Percentiles rank a stretch among this genome's conserved stretches.
Evolutionary conservation across 2,329 filamentous ascomycete genomes (phyloP).

Genomic region (Exophiala spinifera): DNA sequence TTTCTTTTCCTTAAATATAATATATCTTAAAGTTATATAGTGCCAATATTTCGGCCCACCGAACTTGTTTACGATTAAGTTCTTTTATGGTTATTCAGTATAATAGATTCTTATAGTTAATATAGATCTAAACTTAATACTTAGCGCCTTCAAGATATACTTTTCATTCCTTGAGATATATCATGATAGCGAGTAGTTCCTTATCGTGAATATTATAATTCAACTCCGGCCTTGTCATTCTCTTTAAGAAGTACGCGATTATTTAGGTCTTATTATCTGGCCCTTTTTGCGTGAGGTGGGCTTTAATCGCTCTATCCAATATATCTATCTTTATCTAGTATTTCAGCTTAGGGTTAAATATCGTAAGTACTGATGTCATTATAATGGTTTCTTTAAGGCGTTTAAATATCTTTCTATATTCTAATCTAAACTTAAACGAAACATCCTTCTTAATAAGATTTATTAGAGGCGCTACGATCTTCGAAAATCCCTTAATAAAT

Average conservation of each 20-base stretch:
- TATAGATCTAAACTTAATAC: slow-evolving; percentile 18
- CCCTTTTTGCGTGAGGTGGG: slow-evolving; percentile 9
- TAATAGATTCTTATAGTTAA: slow-evolving; percentile 22
- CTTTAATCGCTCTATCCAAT: slow-evolving; percentile 12
- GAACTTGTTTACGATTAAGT: slow-evolving; percentile 12
- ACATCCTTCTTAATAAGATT: slow-evolving; percentile 16
- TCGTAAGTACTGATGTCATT: slow-evolving; percentile 9
- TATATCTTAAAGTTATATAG: slow-evolving; percentile 19
- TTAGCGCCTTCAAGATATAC: slow-evolving; percentile 19
- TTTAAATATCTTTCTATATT: background rate
- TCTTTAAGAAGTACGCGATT: background rate
- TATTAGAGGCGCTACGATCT: slow-evolving; percentile 25
- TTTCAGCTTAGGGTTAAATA: slow-evolving; percentile 16
- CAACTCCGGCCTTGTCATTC: background rate
- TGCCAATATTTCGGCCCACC: slow-evolving; percentile 1
- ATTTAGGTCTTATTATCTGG: slow-evolving; percentile 8
- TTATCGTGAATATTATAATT: slow-evolving; percentile 21
- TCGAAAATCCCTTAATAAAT: slow-evolving; percentile 31
- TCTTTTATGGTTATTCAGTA: slow-evolving; percentile 16
- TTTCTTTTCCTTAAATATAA: slow-evolving; percentile 14
- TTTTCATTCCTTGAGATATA: slow-evolving; percentile 17
- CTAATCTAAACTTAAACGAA: slow-evolving; percentile 2
- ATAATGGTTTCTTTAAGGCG: slow-evolving; percentile 14
- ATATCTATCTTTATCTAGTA: slow-evolving; percentile 17
- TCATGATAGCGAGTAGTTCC: slow-evolving; percentile 24